Conservation (phyloP, 1,284 basidiomycete genomes). For the Malassezia yamatoensis region DNA sequence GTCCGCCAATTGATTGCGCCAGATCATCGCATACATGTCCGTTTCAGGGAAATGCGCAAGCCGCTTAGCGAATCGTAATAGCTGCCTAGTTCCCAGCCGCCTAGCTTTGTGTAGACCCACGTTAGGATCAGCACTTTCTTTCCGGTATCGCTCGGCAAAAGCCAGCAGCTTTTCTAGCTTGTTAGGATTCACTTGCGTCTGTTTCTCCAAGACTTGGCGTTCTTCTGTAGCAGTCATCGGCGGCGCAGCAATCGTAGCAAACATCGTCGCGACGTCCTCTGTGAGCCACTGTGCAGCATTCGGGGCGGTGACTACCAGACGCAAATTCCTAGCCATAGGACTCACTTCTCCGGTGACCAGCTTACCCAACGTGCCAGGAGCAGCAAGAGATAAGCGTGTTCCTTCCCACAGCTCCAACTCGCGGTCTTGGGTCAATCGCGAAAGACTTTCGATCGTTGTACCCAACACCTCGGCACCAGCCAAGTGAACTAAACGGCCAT, state of each 20-base stretch:
- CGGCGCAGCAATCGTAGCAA: slow-evolving; percentile 40
- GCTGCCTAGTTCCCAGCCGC: slow-evolving; percentile 46
- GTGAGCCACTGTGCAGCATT: slow-evolving; percentile 44
- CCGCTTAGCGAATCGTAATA: slow-evolving; percentile 45
- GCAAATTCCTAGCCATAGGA: slow-evolving; percentile 34
- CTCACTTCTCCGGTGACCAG: slow-evolving; percentile 10
- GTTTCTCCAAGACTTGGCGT: slow-evolving; percentile 26
- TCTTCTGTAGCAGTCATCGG: slow-evolving; percentile 48
- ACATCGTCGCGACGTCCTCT: slow-evolving; percentile 45
- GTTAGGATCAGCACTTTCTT: slow-evolving; percentile 30
- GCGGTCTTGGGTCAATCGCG: slow-evolving; percentile 40
- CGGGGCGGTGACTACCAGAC: slow-evolving; percentile 45
- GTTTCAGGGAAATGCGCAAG: slow-evolving; percentile 36
- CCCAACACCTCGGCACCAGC: slow-evolving; percentile 49
- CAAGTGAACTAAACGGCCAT: slow-evolving; percentile 48
- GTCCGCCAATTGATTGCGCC: slow-evolving; percentile 44
- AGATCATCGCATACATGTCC: slow-evolving; percentile 39
- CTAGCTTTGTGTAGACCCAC: slow-evolving; percentile 43
- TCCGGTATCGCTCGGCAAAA: slow-evolving; percentile 44
- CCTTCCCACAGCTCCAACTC: slow-evolving; percentile 45
- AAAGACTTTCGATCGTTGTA: slow-evolving; percentile 40
- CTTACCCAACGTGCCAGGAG: neutral
- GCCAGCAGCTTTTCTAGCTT: slow-evolving; percentile 30
- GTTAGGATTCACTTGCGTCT: slow-evolving; percentile 16
- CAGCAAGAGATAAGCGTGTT: slow-evolving; percentile 21